These are phyloP conservation scores for Penicillium oxalicum DNA, from an alignment of 2,329 filamentous ascomycete genomes.

Conservation along the genomic window DNA sequence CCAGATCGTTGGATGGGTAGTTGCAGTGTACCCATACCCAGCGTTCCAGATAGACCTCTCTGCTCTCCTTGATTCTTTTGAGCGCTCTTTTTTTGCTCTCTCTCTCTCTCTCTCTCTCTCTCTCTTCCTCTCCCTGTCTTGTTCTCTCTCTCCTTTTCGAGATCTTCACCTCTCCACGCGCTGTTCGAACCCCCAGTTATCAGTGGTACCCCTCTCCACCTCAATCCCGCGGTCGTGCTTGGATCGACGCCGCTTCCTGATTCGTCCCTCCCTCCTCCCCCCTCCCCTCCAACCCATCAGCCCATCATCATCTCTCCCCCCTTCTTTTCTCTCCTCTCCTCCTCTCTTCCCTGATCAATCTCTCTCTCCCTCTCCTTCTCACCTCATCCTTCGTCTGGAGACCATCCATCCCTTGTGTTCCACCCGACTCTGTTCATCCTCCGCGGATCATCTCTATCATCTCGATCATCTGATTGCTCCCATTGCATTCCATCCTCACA, in stretches of 20 bases:
- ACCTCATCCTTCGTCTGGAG: background rate
- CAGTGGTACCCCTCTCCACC: too few species aligned
- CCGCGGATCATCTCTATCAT: too few species aligned
- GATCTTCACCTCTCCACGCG: too few species aligned
- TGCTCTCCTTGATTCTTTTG: too few species aligned
- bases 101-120: background rate
- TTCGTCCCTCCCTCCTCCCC: background rate
- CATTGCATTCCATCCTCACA: background rate
- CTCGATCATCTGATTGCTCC: background rate
- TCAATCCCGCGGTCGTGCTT: too few species aligned
- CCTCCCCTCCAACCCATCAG: background rate
- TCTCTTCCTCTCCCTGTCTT: background rate
- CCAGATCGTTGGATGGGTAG: too few species aligned
- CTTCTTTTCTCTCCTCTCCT: background rate
- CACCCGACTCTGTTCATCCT: background rate
- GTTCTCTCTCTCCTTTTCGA: background rate
- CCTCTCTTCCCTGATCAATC: conserved; percentile 1
- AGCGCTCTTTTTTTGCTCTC: background rate
- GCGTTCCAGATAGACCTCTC: background rate
- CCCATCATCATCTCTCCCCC: background rate
- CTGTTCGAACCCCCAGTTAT: too few species aligned
- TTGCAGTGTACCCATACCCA: too few species aligned
- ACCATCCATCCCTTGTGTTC: background rate
- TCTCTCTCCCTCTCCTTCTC: background rate
- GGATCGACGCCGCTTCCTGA: too few species aligned